Percentiles rank a stretch among this genome's conserved stretches.
phyloP scores from a whole-genome alignment of 345 rosid species.

The Adansonia digitata region DNA sequence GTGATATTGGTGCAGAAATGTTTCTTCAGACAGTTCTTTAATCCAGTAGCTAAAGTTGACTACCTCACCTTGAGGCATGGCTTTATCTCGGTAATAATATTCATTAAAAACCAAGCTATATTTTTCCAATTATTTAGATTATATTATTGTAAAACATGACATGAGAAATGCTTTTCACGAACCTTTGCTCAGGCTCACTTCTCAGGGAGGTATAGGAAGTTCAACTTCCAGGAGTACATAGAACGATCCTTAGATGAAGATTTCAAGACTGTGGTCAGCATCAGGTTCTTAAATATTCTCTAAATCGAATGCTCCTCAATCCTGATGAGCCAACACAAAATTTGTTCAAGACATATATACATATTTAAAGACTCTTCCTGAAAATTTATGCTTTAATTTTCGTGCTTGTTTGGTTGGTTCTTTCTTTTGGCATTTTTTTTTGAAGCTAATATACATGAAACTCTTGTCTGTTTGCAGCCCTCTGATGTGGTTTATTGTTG shows the following conservation, averaged over 20 bases:
- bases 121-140: background rate
- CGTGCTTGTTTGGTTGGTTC: background rate
- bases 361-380: background rate
- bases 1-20: constrained; percentile 28
- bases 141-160: background rate
- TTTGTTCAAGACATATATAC: background rate
- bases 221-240: constrained; percentile 40
- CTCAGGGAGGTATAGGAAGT: constrained; percentile 10
- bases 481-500: constrained; percentile 28
- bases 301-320: background rate
- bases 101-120: background rate
- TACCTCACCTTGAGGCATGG: constrained; percentile 40
- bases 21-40: constrained; percentile 37
- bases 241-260: constrained; percentile 43
- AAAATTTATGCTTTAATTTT: background rate
- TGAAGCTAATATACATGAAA: background rate
- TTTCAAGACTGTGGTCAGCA: constrained; percentile 31
- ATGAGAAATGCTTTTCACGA: background rate
- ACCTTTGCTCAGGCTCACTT: constrained; percentile 18
- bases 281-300: constrained; percentile 18
- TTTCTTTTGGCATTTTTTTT: background rate
- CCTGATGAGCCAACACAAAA: background rate
- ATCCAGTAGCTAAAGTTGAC: constrained; percentile 42
- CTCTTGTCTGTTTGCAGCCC: constrained; percentile 19
- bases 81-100: constrained; percentile 32